phyloP scores from a whole-genome alignment of 805 yeast species.

The Saccharomycopsis amapae region DNA sequence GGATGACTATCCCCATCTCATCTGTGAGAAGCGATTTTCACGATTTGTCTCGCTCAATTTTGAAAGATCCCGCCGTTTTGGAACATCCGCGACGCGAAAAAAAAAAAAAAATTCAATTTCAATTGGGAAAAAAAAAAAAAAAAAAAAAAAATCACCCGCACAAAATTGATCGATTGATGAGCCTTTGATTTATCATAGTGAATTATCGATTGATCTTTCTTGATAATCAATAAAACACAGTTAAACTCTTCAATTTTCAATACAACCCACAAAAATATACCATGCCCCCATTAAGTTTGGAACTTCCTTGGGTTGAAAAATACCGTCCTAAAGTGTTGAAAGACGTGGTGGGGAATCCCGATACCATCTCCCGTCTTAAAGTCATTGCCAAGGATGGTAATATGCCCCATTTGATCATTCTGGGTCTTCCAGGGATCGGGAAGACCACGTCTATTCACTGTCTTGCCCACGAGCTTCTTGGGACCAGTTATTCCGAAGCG shows the following conservation, averaged over 20 bases:
- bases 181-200: no score
- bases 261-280: not conserved
- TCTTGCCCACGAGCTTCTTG: constrained; percentile 77
- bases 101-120: no score
- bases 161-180: not conserved
- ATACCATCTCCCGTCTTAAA: constrained; percentile 76
- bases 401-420: constrained; percentile 92
- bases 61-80: not conserved
- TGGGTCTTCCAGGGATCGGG: constrained; percentile 97
- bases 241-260: not conserved
- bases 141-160: not conserved
- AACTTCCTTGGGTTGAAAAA: constrained; percentile 77
- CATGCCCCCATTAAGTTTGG: constrained; percentile 22
- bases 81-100: not conserved
- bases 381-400: constrained; percentile 89
- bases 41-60: no score
- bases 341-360: constrained; percentile 91
- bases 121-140: constrained; percentile 3
- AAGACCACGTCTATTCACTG: constrained; percentile 93
- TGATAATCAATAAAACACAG: no score
- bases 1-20: no score
- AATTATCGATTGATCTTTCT: no score
- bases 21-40: no score
- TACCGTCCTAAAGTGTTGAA: constrained; percentile 74
- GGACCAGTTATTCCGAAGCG: constrained; percentile 67